Evolutionary conservation across 495 filamentous ascomycete species (phyloP).

Genomic region (Podospora fimiseda): DNA sequence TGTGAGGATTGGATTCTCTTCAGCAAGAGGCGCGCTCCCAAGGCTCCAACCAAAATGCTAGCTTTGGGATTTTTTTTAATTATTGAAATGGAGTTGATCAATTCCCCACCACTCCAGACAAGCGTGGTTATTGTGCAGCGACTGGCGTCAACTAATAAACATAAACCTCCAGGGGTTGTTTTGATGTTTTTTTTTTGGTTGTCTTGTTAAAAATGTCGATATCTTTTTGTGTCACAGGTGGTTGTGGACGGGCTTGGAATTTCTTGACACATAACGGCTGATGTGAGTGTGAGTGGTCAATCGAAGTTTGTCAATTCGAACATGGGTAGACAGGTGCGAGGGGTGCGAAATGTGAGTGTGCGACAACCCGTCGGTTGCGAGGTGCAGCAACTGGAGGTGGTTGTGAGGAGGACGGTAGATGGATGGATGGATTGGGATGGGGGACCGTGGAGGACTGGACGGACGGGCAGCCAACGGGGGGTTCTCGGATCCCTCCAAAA

Average conservation of each 20-base stretch:
- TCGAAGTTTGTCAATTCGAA: slow-evolving; percentile 6
- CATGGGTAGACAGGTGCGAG: not conserved
- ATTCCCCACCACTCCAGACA: slow-evolving; percentile 4
- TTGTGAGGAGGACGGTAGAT: too few relatives aligned
- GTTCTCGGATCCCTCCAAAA: not conserved
- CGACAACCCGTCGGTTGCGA: too few relatives aligned
- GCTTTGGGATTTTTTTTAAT: slow-evolving; percentile 6
- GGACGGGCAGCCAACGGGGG: not conserved
- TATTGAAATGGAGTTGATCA: slow-evolving; percentile 10
- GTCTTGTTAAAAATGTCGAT: not conserved
- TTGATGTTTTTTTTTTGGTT: slow-evolving; percentile 1
- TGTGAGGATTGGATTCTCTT: slow-evolving; percentile 12
- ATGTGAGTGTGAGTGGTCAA: slow-evolving; percentile 23
- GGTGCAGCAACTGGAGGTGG: too few relatives aligned
- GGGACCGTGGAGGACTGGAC: too few relatives aligned
- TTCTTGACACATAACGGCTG: slow-evolving; percentile 16
- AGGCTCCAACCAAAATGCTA: not conserved
- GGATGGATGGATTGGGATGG: too few relatives aligned
- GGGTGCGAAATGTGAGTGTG: too few relatives aligned
- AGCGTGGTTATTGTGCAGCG: not conserved
- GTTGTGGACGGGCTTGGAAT: slow-evolving; percentile 7
- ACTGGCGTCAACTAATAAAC: not conserved
- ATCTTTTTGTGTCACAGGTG: slow-evolving; percentile 3
- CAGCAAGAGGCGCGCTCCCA: slow-evolving; percentile 19
- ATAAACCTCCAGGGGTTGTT: not conserved